Base-by-base conservation (phyloP, 805 yeast genomes). In the Candida tibetensis region DNA sequence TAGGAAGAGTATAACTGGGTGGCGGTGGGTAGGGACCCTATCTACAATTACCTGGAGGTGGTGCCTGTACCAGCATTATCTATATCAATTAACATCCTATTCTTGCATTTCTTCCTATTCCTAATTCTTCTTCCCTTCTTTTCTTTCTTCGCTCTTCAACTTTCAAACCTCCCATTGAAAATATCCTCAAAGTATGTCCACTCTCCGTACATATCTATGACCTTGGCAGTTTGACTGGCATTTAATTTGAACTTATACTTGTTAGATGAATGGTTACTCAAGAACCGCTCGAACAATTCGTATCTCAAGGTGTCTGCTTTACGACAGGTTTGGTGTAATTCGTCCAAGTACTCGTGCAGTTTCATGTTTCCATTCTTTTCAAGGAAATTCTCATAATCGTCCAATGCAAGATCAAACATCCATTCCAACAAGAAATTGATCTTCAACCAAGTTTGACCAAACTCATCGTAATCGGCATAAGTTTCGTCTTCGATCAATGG, bases 401-500 rank as follows among this genome's bases (percentile, higher is more conserved):
- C 42, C 2, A 50, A 30, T 1, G 42, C 41, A 2, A 37, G 18
- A 25, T 35, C 34, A 13, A 57, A 42, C 8, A 58, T 23, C 64
- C 65, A 59, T 25, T 46, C 52, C 5, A 51, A 40, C 17, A 57
- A 31, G 26, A 47, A 57, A 34, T 49, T 48, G 6, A 52, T 35
- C 37, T 52, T 61, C 18, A 41, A 32, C 69, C 69, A 62, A 3
- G 35, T 27, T 21, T 46, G 55, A 5, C 38, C 34, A 29, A 61
- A 61, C 4, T 44, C 51, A 3, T 47, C 50, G 13, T 45, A 45
- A 5, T 31, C 28, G 6, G 29, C 21, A 34, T 46, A 50, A 3
- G 58, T 48, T 37, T 49, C 58, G 33, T 50, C 60, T 30, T 55
- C 60, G 8, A 48, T 36, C 2, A 56, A 29, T 19, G 41, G 36